A percentile compares a stretch with the other conserved stretches of the same genome.
These are phyloP conservation scores for Penicillium macrosclerotiorum DNA, from an alignment of 495 filamentous ascomycete genomes.

Conservation along the genomic window DNA sequence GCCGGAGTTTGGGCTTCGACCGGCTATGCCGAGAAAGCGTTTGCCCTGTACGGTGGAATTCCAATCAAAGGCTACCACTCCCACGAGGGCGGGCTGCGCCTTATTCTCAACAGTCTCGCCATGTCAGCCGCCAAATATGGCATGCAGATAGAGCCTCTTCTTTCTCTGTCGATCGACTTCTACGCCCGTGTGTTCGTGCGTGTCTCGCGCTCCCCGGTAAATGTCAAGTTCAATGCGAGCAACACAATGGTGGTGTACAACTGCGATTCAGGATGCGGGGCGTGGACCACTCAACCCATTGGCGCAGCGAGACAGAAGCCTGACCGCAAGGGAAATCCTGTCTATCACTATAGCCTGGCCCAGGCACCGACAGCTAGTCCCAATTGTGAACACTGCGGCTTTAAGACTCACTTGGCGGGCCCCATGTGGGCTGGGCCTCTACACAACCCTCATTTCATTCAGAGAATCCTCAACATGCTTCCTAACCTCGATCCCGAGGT, in stretches of 20 bases:
- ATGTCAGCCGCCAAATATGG: conserved; percentile 80
- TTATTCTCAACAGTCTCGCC: conserved; percentile 79
- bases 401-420: conserved; percentile 80
- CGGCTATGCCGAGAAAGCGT: conserved; percentile 91
- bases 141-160: conserved; percentile 83
- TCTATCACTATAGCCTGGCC: conserved; percentile 72
- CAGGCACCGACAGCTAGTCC: conserved; percentile 61
- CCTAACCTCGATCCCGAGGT: conserved; percentile 56
- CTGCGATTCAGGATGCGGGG: conserved; percentile 85
- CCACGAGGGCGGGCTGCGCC: conserved; percentile 85
- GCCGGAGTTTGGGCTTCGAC: conserved; percentile 89
- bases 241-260: conserved; percentile 93
- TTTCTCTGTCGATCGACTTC: conserved; percentile 93
- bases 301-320: conserved; percentile 59
- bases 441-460: conserved; percentile 78
- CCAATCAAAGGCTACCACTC: conserved; percentile 78
- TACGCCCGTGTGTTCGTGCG: conserved; percentile 91
- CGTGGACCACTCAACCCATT: conserved; percentile 77
- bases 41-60: conserved; percentile 83
- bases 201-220: conserved; percentile 68
- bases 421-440: conserved; percentile 94
- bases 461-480: conserved; percentile 67
- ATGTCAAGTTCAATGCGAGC: conserved; percentile 84
- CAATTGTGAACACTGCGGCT: conserved; percentile 78
- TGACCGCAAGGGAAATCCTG: conserved; percentile 66